Base-by-base conservation (phyloP, 352 stramenopile genomes). In the Elongisporangium undulatum region DNA sequence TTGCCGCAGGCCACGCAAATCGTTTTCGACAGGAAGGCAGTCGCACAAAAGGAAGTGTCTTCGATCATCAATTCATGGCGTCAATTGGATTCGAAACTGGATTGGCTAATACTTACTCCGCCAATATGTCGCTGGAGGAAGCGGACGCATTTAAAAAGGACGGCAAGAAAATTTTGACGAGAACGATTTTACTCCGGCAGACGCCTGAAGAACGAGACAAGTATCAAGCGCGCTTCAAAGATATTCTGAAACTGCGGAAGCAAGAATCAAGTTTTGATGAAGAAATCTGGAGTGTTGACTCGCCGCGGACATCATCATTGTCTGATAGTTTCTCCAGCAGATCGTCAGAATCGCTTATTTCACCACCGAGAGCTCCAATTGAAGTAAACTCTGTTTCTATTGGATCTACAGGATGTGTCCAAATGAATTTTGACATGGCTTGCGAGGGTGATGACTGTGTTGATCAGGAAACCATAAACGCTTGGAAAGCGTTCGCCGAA, bases 1-100 rank as follows among this genome's bases (percentile, higher is more conserved):
- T 87, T 29, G 74, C 62, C n/a, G 64, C 77, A 0, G 74, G 77
- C 0, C 63, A 75, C 23, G 58, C 58, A 10, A 87, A 87, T 51
- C 63, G 67, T 1, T 72, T 67, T 23, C 63, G 56, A 17, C 16
- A 20, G 2, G 61, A 74, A 62, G 68, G 53, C 0, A 56, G 61
- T 53, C 56, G 59, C 7, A 74, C 60, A 56, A 66, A 60, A n/a
- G 65, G 63, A 10, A 77, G 66, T 58, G 66, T 74, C 45, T 77
- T 77, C 51, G 65, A 75, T 45, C 34, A 45, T 17, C 34, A 45
- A 17, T 17, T 45, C 1, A 45, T 45, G 34, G 34, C 34, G 34
- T 45, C 34, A 1, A 45, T 45, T 17, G 34, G 34, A 17, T 45
- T 45, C 12, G 34, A 45, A 17, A 45, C 34, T 53, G 55, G 22